Evolutionary conservation across 257 asterid genomes (phyloP).

Genomic region (Przewalskia tangutica): DNA sequence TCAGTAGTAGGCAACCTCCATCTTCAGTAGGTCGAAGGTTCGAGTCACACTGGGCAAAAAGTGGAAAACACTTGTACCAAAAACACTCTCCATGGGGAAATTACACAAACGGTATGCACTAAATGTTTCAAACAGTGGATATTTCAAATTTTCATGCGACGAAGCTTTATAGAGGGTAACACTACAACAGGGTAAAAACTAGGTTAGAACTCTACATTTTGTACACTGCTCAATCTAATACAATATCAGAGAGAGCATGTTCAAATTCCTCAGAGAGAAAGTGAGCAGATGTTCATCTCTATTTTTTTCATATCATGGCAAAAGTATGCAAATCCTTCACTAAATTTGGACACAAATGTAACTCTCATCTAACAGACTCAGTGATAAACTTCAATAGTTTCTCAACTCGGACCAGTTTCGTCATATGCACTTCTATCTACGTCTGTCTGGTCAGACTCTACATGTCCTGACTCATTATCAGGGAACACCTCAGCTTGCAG

Average conservation of each 20-base stretch:
- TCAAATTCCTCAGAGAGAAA: constrained; percentile 9
- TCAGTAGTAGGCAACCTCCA: not conserved
- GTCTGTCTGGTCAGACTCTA: constrained; percentile 15
- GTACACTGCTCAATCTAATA: constrained; percentile 32
- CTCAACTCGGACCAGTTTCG: constrained; percentile 16
- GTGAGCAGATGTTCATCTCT: constrained; percentile 9
- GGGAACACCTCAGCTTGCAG: constrained; percentile 66
- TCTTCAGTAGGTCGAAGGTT: not conserved
- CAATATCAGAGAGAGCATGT: constrained; percentile 12
- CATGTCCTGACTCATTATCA: constrained; percentile 34
- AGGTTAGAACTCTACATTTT: constrained; percentile 28
- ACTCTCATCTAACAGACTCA: not conserved
- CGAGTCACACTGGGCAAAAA: not conserved
- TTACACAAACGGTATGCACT: not conserved
- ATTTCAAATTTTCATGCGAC: not conserved
- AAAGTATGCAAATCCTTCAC: constrained; percentile 9
- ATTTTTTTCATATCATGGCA: constrained; percentile 7
- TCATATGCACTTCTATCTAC: constrained; percentile 5
- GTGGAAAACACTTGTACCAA: not conserved
- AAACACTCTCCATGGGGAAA: not conserved
- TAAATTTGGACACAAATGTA: not conserved
- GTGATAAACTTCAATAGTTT: not conserved
- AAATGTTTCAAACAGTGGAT: not conserved
- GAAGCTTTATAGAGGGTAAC: not conserved
- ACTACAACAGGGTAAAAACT: not conserved